Base-by-base conservation (phyloP, 805 yeast genomes). In the Vanderwaltozyma polyspora region DNA sequence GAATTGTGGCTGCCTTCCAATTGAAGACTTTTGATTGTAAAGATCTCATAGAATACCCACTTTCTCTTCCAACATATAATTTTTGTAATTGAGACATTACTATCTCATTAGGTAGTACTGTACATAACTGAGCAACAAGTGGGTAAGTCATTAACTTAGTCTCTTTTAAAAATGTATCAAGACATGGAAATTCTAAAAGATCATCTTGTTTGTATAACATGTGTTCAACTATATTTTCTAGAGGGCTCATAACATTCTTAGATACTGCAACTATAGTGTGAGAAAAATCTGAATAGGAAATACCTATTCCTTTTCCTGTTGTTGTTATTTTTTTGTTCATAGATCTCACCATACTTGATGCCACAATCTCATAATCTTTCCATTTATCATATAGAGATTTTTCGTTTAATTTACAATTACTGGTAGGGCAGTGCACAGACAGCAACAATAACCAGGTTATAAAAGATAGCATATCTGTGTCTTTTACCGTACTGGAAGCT, bases 1-100 rank as follows among this genome's bases (percentile, higher is more conserved):
- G 44, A 1, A 89, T 52, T 0, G 94, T 73, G 0, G 95, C 94
- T 0, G 94, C 91, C 45, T 73, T 76, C 95, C 96, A 89, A 46
- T 86, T 84, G 63, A 84, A 74, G 0, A 79, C 80, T 42, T 78
- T 83, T 36, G 79, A 70, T 57, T 87, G 95, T 38, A 89, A 69
- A 0, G 95, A 79, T 21, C 94, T 62, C 70, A 87, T 83, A 0
- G 95, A 83, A 52, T 82, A 89, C 2, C 97, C 97, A 32, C 46
- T 43, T 22, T 55, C 79, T 8, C 84, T 62, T 0, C 93, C 95
- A 7, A 68, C 64, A 46, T 78, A 87, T 9, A 87, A 66, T 44
- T 73, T 74, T 67, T 59, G 43, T 42, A 35, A 43, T 31, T 37
- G 42, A 29, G 28, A 46, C 33, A 33, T 35, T 9, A 19, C 31